Evolutionary conservation across 768 basidiomycete species (phyloP).

Genomic region (Crepidotus variabilis): DNA sequence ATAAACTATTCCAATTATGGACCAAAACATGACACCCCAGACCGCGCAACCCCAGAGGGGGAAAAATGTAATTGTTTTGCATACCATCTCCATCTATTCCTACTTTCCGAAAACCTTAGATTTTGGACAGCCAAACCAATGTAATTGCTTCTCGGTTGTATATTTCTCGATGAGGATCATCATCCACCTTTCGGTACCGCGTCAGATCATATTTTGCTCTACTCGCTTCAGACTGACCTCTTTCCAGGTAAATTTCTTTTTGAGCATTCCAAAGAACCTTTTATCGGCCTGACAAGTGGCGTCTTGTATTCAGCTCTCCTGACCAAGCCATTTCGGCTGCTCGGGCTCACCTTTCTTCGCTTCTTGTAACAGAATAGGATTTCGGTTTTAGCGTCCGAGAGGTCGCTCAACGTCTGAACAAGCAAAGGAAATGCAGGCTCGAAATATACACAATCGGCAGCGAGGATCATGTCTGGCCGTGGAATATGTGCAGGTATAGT

Average conservation of each 20-base stretch:
- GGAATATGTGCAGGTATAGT: constrained; percentile 44
- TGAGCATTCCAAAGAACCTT: constrained; percentile 78
- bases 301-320: background rate
- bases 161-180: constrained; percentile 54
- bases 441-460: constrained; percentile 95
- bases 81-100: background rate
- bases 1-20: too few relatives aligned
- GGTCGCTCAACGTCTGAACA: constrained; percentile 69
- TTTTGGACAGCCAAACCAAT: constrained; percentile 47
- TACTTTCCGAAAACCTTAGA: constrained; percentile 7
- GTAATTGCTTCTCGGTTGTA: constrained; percentile 69
- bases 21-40: too few relatives aligned
- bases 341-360: constrained; percentile 67
- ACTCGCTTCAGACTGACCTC: constrained; percentile 40
- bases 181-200: constrained; percentile 41
- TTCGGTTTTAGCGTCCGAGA: constrained; percentile 54
- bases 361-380: constrained; percentile 94
- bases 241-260: constrained; percentile 72
- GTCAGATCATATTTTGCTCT: background rate
- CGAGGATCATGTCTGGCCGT: constrained; percentile 68
- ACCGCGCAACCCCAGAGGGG: too few relatives aligned
- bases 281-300: constrained; percentile 66
- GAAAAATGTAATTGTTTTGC: background rate
- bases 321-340: background rate
- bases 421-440: constrained; percentile 90